Evolutionary conservation across 2,329 filamentous ascomycete species (phyloP).

Genomic region (Diaporthe ampelina): DNA sequence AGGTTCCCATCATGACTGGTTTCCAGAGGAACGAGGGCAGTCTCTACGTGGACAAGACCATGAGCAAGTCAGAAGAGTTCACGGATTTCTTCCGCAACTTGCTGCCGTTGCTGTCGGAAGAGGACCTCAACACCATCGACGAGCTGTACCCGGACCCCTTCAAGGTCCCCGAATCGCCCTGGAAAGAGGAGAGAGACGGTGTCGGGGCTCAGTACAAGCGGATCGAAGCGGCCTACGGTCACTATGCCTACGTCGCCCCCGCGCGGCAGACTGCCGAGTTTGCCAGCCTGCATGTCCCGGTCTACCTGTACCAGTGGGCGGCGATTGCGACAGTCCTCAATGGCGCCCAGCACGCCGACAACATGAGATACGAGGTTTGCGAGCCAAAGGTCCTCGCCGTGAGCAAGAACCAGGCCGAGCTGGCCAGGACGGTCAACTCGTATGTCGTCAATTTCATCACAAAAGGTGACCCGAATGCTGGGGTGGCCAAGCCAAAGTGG

Average conservation of each 20-base stretch:
- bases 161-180: slow-evolving; percentile 50
- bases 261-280: slow-evolving; percentile 64
- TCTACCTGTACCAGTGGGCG: slow-evolving; percentile 69
- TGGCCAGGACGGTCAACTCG: slow-evolving; percentile 59
- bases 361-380: slow-evolving; percentile 62
- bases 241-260: slow-evolving; percentile 67
- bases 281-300: slow-evolving; percentile 51
- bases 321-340: slow-evolving; percentile 57
- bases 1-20: slow-evolving; percentile 57
- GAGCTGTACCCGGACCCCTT: slow-evolving; percentile 57
- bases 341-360: slow-evolving; percentile 63
- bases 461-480: slow-evolving; percentile 59
- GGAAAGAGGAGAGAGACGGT: slow-evolving; percentile 54
- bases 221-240: slow-evolving; percentile 66
- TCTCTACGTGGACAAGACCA: slow-evolving; percentile 56
- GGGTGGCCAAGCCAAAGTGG: slow-evolving; percentile 53
- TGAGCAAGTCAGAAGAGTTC: slow-evolving; percentile 52
- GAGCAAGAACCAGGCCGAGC: slow-evolving; percentile 56
- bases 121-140: slow-evolving; percentile 53
- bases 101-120: slow-evolving; percentile 53
- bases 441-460: slow-evolving; percentile 65
- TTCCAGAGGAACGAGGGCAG: slow-evolving; percentile 60
- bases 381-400: slow-evolving; percentile 51
- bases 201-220: slow-evolving; percentile 68
- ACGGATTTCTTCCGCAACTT: slow-evolving; percentile 55